A percentile compares a stretch with the other conserved stretches of the same genome.
Evolutionary conservation across 805 yeast genomes (phyloP).

Genomic region (Pichia eremophila): DNA sequence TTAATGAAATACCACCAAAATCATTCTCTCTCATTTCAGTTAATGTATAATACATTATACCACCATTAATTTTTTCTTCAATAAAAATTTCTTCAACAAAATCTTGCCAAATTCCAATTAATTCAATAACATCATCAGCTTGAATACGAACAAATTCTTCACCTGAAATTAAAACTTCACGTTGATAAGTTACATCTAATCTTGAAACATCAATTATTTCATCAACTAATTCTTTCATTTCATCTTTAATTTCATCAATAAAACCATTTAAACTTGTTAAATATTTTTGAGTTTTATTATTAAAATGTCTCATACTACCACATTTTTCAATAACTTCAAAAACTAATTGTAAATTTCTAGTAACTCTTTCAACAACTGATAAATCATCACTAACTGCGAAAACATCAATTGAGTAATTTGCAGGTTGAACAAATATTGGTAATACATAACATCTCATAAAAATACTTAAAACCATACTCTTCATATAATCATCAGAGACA

Average conservation of each 20-base stretch:
- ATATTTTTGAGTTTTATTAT: slow-evolving; percentile 46
- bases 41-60: slow-evolving; percentile 3
- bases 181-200: slow-evolving; percentile 49
- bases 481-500: slow-evolving; percentile 47
- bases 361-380: slow-evolving; percentile 20
- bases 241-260: slow-evolving; percentile 41
- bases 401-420: slow-evolving; percentile 42
- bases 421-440: slow-evolving; percentile 42
- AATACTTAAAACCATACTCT: slow-evolving; percentile 61
- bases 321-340: slow-evolving; percentile 55
- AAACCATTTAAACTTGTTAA: slow-evolving; percentile 75
- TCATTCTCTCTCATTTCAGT: slow-evolving; percentile 1
- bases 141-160: slow-evolving; percentile 31
- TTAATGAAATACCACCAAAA: slow-evolving; percentile 16
- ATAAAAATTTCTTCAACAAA: slow-evolving; percentile 27
- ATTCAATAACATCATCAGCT: slow-evolving; percentile 34
- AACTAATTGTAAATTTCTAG: slow-evolving; percentile 47
- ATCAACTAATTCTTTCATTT: slow-evolving; percentile 36
- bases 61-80: neutral
- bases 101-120: slow-evolving; percentile 33
- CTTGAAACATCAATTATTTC: slow-evolving; percentile 45
- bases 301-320: slow-evolving; percentile 58
- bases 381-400: slow-evolving; percentile 16
- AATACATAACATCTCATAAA: slow-evolving; percentile 44
- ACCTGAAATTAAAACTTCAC: slow-evolving; percentile 53